Base-by-base conservation (phyloP, 495 filamentous ascomycete genomes). In the Penicillium salamii region DNA sequence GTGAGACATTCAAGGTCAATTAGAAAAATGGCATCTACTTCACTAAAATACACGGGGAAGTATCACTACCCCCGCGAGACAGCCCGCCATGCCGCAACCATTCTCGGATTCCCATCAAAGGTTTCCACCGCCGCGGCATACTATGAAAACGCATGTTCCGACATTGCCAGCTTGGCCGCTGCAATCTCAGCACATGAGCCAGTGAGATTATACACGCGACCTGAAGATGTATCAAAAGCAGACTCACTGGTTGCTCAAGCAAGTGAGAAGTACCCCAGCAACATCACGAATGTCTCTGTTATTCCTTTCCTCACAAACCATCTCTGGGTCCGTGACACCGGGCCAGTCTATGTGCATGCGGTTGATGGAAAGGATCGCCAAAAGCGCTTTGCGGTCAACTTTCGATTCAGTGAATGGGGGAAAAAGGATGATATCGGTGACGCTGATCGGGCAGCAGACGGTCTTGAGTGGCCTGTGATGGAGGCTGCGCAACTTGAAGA, bases 381-480 rank as follows among this genome's bases (percentile, higher is more conserved):
- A 0, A 5, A 24, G 8, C 49, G 56, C 0, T 50, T 50, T 23
- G 60, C 57, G 2, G 36, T 61, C 14, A 48, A 63, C 46, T 63
- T 63, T 23, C 33, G 44, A 6, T 63, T 63, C 23, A 45, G 42
- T 28, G 57, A 60, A 49, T 63, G 60, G 57, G 60, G 60, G 12
- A 46, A 37, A 20, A 57, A 57, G 34, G 18, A 42, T 23, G 24
- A 50, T 8, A 8, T 42, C 8, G 17, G 14, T 17, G 35, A 18
- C n/a, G n/a, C 46, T 3, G 31, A 53, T 20, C 39, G 49, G 5
- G 45, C 34, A n/a, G 15, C 39, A 2, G 31, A 50, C 26, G 41
- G 46, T 7, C 37, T 34, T 15, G 28, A 50, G 5, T 54, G 53
- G 52, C 53, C 56, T 3, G 31, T 45, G 4, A 50, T 54, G 46